Evolutionary conservation across 257 asterid genomes (phyloP).

Genomic region (Solanum medicagineum): DNA sequence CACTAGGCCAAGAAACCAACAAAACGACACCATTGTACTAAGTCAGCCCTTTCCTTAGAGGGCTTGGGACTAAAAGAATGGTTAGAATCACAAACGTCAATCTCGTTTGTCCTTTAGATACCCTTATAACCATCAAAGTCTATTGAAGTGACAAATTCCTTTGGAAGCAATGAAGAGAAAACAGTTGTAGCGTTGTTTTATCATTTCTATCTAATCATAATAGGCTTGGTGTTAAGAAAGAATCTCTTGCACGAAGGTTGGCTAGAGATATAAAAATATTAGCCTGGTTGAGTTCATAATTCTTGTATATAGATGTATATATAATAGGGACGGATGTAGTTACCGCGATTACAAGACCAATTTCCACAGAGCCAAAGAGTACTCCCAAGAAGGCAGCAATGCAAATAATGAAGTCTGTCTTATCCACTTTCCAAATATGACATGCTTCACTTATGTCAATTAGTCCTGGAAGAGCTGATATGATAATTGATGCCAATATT

Average conservation of each 20-base stretch:
- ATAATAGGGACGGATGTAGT: not conserved
- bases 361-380: constrained; percentile 55
- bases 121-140: not conserved
- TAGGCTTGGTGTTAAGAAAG: not conserved
- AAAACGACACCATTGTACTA: not conserved
- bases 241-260: not conserved
- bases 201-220: not conserved
- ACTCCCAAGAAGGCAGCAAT: constrained; percentile 49
- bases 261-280: not conserved
- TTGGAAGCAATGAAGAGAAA: not conserved
- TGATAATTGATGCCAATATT: constrained; percentile 55
- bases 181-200: not conserved
- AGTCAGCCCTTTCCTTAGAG: not conserved
- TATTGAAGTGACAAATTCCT: not conserved
- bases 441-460: constrained; percentile 40
- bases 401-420: constrained; percentile 50
- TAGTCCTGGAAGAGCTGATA: constrained; percentile 67
- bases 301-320: not conserved
- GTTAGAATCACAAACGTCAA: not conserved
- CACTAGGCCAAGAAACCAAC: not conserved
- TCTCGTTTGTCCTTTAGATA: not conserved
- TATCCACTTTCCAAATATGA: constrained; percentile 60
- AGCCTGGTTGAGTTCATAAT: not conserved
- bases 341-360: constrained; percentile 71
- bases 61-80: not conserved